Conservation (phyloP, 208 protist genomes). For the Wallacemonas sp. region DNA sequence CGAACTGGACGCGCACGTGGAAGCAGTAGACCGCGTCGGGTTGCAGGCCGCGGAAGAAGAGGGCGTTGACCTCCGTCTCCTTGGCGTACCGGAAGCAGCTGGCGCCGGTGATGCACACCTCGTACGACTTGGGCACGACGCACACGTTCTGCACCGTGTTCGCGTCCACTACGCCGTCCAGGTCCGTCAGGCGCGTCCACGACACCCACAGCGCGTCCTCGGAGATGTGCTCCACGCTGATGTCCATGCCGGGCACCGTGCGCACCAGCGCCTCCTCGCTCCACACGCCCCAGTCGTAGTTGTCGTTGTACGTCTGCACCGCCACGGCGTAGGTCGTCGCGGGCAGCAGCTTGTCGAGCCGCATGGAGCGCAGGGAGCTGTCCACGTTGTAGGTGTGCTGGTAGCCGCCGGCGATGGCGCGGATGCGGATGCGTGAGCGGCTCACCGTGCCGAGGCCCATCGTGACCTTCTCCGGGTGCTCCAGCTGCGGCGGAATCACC, state of each 20-base stretch:
- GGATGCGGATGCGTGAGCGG: slow-evolving; percentile 82
- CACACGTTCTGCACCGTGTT: slow-evolving; percentile 85
- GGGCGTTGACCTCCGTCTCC: slow-evolving; percentile 66
- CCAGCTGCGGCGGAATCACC: slow-evolving; percentile 60
- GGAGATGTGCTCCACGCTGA: slow-evolving; percentile 84
- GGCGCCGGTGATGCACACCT: slow-evolving; percentile 77
- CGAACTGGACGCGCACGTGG: slow-evolving; percentile 75
- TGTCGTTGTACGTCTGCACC: slow-evolving; percentile 92
- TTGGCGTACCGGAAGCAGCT: slow-evolving; percentile 77
- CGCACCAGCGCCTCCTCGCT: slow-evolving; percentile 86
- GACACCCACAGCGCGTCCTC: slow-evolving; percentile 89
- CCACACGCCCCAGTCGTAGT: slow-evolving; percentile 91
- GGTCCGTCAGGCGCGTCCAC: slow-evolving; percentile 76
- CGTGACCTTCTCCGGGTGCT: slow-evolving; percentile 46
- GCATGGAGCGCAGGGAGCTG: slow-evolving; percentile 61
- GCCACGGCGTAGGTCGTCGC: slow-evolving; percentile 87
- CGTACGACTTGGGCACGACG: slow-evolving; percentile 73
- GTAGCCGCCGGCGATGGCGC: slow-evolving; percentile 70
- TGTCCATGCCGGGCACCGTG: slow-evolving; percentile 85
- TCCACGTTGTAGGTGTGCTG: slow-evolving; percentile 71
- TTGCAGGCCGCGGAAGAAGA: slow-evolving; percentile 89
- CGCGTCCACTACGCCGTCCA: slow-evolving; percentile 49
- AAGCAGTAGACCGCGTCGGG: slow-evolving; percentile 88
- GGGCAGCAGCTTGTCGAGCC: slow-evolving; percentile 65
- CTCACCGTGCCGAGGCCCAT: slow-evolving; percentile 75